These are phyloP conservation scores for Parascedosporium putredinis DNA, from an alignment of 2,329 filamentous ascomycete species.

Conservation along the genomic window DNA sequence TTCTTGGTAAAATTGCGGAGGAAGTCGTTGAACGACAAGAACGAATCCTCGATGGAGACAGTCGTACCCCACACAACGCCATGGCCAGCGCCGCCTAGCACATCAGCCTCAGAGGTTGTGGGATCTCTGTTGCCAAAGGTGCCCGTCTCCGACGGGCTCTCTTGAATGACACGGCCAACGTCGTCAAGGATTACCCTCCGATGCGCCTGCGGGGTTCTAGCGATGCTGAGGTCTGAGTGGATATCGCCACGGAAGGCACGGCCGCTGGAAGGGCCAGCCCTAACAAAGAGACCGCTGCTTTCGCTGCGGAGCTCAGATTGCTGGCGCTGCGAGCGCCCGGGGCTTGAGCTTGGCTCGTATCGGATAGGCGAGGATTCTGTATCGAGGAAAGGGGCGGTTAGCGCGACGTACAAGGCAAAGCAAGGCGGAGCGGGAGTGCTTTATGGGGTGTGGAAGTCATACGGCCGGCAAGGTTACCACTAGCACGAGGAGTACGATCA, in stretches of 20 bases:
- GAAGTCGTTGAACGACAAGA: constrained; percentile 83
- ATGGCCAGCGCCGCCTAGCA: constrained; percentile 69
- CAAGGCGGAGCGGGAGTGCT: background rate
- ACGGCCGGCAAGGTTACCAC: constrained; percentile 37
- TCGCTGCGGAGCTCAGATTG: constrained; percentile 70
- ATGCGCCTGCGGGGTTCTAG: constrained; percentile 38
- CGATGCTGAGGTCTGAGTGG: constrained; percentile 60
- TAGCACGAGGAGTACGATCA: constrained; percentile 59
- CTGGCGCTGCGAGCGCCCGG: constrained; percentile 50
- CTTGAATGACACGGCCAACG: constrained; percentile 44
- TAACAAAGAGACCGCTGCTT: constrained; percentile 77
- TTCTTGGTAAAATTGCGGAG: constrained; percentile 84
- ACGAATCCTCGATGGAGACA: constrained; percentile 83
- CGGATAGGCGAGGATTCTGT: constrained; percentile 85
- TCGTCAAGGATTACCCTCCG: constrained; percentile 51
- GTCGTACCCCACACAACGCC: constrained; percentile 96
- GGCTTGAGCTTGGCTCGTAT: constrained; percentile 85
- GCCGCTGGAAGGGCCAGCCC: constrained; percentile 23
- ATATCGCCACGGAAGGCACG: constrained; percentile 74
- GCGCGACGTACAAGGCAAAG: too few relatives aligned
- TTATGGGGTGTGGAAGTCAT: background rate
- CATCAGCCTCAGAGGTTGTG: constrained; percentile 84
- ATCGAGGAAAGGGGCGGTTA: background rate
- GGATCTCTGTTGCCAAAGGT: constrained; percentile 59
- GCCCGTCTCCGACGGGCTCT: constrained; percentile 47